Conservation (phyloP, 768 basidiomycete species). For the Amanita thiersii region DNA sequence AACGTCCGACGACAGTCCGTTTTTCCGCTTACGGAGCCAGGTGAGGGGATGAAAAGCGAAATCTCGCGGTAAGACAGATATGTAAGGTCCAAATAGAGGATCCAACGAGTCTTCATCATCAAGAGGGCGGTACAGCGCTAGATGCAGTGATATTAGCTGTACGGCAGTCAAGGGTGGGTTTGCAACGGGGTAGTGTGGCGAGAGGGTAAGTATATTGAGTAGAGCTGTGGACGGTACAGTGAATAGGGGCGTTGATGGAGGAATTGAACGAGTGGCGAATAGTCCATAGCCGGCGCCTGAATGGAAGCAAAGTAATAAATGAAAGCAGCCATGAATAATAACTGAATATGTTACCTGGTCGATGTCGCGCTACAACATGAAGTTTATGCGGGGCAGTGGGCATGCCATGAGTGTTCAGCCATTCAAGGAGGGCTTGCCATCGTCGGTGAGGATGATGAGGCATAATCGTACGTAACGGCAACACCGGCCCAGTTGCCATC, state of each 20-base stretch:
- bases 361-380: conserved; percentile 41
- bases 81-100: conserved; percentile 63
- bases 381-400: conserved; percentile 30
- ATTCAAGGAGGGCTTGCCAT: conserved; percentile 43
- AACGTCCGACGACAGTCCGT: conserved; percentile 7
- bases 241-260: conserved; percentile 55
- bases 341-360: conserved; percentile 10
- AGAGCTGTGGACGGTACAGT: conserved; percentile 62
- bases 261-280: conserved; percentile 33
- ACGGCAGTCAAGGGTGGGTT: conserved; percentile 42
- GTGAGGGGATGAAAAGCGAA: conserved; percentile 81
- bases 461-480: neutral
- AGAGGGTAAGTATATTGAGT: conserved; percentile 67
- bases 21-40: conserved; percentile 42
- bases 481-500: neutral
- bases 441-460: conserved; percentile 17
- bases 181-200: conserved; percentile 42
- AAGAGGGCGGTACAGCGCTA: conserved; percentile 56
- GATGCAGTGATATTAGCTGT: conserved; percentile 77
- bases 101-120: conserved; percentile 37
- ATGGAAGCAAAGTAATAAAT: conserved; percentile 5
- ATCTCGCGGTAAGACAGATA: conserved; percentile 63
- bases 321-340: neutral
- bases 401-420: conserved; percentile 46
- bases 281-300: conserved; percentile 66